Evolutionary conservation across 1,284 basidiomycete species (phyloP), one percentile per base, ranked within the genome.

Genomic region (Leucoagaricus sp.): DNA sequence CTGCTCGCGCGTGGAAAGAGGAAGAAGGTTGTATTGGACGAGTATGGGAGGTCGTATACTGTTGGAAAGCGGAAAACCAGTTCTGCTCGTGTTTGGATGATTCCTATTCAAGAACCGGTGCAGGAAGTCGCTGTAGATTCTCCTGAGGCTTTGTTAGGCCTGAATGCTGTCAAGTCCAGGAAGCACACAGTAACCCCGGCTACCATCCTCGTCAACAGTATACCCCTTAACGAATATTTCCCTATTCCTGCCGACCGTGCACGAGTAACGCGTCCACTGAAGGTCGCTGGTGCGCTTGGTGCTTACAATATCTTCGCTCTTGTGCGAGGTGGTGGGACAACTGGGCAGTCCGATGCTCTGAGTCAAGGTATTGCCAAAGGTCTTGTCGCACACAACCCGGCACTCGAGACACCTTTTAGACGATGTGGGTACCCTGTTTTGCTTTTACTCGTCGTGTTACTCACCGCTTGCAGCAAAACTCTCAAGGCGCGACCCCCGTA

Each of bases 281-380:
- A 89, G 63, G 74, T 98, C 34, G 85, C 93, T 0, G 93, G 93
- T 17, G 78, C 91, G n/a, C 72, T 98, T 10, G 94, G 94, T 29
- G 87, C 85, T n/a, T 98, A 88, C 78, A 98, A 98, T 66, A 79
- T 97, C 13, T 98, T 98, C 65, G 85, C 89, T 1, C 80, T 98
- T 44, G 86, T 87, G 25, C 85, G 93, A 42, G 96, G 96, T 7
- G 96, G 96, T 15, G 96, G 96, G 4, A 86, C 83, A 2, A 88
- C 89, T 0, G 94, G 96, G 1, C 96, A 99, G 71, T 89, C 93
- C 8, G 93, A 89, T n/a, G 96, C 96, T 1, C 74, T 97, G 19
- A 86, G 89, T 0, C 83, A 94, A 63, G 96, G 86, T 15, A 81
- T 98, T 57, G 86, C 94, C 10, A 90, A 92, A 68, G 94, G 88